These are phyloP conservation scores for Fragilariopsis cylindrus DNA, from an alignment of 108 stramenopile genomes.

Conservation along the genomic window DNA sequence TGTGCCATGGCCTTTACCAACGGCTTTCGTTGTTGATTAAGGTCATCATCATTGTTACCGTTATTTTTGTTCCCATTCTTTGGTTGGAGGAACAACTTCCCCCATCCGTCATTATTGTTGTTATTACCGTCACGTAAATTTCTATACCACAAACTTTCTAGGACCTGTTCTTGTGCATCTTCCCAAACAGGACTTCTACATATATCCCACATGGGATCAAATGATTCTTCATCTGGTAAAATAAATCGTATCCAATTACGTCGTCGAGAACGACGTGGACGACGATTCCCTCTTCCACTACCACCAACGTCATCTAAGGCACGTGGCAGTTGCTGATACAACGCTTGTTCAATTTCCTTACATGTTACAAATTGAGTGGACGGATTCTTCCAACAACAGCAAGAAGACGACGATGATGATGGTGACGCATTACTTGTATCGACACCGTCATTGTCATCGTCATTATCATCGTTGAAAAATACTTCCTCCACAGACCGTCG, in stretches of 20 bases:
- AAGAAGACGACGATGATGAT: not conserved
- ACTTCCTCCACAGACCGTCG: conserved; percentile 21
- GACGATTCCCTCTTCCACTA: not conserved
- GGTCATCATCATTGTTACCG: not conserved
- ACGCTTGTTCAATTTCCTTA: conserved; percentile 14
- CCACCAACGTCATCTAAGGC: not conserved
- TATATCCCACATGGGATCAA: conserved; percentile 21
- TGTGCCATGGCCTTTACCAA: conserved; percentile 33
- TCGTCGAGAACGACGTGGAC: not conserved
- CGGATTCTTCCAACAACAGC: conserved; percentile 8
- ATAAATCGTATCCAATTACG: conserved; percentile 35
- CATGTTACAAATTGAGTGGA: conserved; percentile 18
- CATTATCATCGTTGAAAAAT: not conserved
- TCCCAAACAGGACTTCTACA: conserved; percentile 18
- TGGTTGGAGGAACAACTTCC: not conserved
- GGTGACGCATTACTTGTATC: not conserved
- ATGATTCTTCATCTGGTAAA: conserved; percentile 17
- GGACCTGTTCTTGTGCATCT: conserved; percentile 19
- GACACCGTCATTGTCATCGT: not conserved
- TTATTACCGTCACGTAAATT: conserved; percentile 7
- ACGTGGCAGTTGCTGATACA: conserved; percentile 8
- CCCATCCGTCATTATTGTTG: not conserved
- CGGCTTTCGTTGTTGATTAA: conserved; percentile 1
- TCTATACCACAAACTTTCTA: conserved; percentile 6
- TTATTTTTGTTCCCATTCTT: not conserved